Base-by-base conservation (phyloP, 106 monocot genomes). In the Posidonia australis region DNA sequence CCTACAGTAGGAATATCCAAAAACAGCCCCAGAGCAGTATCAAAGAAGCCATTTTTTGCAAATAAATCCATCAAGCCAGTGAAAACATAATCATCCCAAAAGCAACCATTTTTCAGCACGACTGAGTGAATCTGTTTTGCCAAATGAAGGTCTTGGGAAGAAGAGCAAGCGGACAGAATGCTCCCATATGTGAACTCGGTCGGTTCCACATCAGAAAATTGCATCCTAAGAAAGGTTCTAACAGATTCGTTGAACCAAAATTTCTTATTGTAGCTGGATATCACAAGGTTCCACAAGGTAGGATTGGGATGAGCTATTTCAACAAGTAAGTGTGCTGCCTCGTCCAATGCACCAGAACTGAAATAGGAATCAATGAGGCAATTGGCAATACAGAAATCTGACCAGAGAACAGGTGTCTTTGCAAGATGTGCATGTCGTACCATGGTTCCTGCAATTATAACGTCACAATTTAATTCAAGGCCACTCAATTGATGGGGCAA, bases 51-150 rank as follows among this genome's bases (percentile, higher is more conserved):
- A 60, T 10, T 31, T 56, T 89, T 89, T 1, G 80, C 44, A 70
- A 80, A 74, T 46, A 82, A 62, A 45, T 82, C 80, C n/a, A 89
- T 21, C 23, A 85, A 24, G n/a, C 81, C 86, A 32, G 77, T 64
- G 18, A 72, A 55, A 20, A 90, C 81, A 67, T 78, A 81, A 0
- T 57, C 86, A 64, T 79, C 66, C 0, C 42, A 58, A 10, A 72
- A 60, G 21, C 77, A 77, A 20, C 86, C 83, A 65, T 78, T 64
- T 72, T 81, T 90, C 24, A 76, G 1, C 21, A 72, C 86, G 19
- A 86, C 66, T 12, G 74, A 77, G 26, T 72, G 64, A 1, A 86
- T 21, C 53, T 83, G 83, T 51, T 64, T 31, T 1, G 70, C 81
- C 1, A 81, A 74, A 11, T 44, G 28, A 25, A 72, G 1, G 24